phyloP scores from a whole-genome alignment of 371 early-diverging fungal species.

The Apophysomyces sp. region DNA sequence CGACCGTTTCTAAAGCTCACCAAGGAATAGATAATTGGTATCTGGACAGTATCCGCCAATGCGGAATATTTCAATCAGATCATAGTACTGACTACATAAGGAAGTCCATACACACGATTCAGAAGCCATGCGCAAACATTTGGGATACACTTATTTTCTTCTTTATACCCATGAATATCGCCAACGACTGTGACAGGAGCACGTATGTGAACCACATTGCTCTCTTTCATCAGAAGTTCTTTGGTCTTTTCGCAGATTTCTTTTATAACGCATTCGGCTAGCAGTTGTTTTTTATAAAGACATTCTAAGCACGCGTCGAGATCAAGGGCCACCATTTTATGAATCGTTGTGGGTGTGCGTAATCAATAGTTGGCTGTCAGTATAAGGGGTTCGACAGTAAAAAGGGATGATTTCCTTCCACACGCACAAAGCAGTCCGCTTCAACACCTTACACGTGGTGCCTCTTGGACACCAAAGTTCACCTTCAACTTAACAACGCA shows the following conservation, averaged over 20 bases:
- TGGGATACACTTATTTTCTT: neutral
- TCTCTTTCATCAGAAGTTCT: conserved; percentile 85
- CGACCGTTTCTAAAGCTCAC: conserved; percentile 30
- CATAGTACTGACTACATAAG: conserved; percentile 87
- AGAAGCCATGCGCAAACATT: neutral
- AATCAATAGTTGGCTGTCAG: neutral
- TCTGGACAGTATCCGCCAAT: conserved; percentile 92
- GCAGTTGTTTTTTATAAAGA: conserved; percentile 73
- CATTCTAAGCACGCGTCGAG: conserved; percentile 70
- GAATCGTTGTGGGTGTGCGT: neutral
- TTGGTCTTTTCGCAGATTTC: conserved; percentile 89
- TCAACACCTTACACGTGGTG: too few relatives aligned
- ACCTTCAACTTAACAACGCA: too few relatives aligned
- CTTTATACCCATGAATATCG: conserved; percentile 89
- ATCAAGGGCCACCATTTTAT: conserved; percentile 56
- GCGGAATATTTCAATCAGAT: conserved; percentile 93
- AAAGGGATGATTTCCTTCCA: neutral
- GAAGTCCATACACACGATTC: neutral
- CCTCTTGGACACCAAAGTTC: too few relatives aligned
- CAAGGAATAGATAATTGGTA: conserved; percentile 95
- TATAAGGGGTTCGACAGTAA: neutral
- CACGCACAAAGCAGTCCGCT: too few relatives aligned
- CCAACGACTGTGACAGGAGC: conserved; percentile 96
- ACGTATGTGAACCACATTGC: conserved; percentile 85
- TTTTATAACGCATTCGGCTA: conserved; percentile 83